These are phyloP conservation scores for Magnolia officinalis DNA, from an alignment of 164 flowering plant species.

Conservation along the genomic window DNA sequence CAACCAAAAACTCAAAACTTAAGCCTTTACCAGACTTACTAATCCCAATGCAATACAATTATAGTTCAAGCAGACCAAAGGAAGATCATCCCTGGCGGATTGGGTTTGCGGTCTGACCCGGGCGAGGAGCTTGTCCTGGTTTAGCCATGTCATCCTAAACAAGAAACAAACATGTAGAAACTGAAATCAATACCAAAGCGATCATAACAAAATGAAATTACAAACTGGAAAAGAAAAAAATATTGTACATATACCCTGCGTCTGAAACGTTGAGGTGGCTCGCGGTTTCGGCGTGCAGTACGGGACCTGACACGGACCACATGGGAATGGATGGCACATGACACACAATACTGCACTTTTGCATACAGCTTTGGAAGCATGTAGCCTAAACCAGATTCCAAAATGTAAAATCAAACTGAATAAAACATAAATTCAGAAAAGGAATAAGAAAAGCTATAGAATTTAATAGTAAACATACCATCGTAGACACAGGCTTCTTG, in stretches of 20 bases:
- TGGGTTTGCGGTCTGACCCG: constrained; percentile 9
- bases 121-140: constrained; percentile 16
- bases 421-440: not conserved
- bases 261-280: constrained; percentile 79
- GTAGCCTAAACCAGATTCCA: not conserved
- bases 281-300: constrained; percentile 67
- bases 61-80: too few species aligned
- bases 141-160: constrained; percentile 11
- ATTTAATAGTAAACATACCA: constrained; percentile 24
- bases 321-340: constrained; percentile 38
- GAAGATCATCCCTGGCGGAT: constrained; percentile 1
- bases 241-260: constrained; percentile 48
- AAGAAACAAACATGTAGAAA: not conserved
- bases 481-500: constrained; percentile 85
- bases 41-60: too few species aligned
- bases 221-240: too few species aligned
- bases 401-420: not conserved
- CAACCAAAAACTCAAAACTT: too few species aligned
- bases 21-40: too few species aligned
- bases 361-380: constrained; percentile 18
- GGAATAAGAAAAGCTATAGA: not conserved
- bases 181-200: too few species aligned
- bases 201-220: too few species aligned
- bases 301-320: constrained; percentile 91
- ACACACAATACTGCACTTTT: constrained; percentile 19